phyloP scores from a whole-genome alignment of 805 yeast species.

The Monosporozyma solicola region DNA sequence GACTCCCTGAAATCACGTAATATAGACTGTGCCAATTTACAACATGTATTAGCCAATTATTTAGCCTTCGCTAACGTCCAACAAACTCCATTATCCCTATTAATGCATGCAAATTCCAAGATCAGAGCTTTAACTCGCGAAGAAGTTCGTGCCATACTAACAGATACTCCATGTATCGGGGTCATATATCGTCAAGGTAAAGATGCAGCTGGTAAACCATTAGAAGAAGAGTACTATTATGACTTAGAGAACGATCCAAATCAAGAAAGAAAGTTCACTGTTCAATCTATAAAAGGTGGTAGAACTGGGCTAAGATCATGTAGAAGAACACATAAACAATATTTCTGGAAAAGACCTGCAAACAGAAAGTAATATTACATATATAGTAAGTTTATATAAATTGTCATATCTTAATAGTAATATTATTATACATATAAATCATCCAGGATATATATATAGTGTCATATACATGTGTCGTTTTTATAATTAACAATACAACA shows the following conservation, averaged over 20 bases:
- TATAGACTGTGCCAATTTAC: constrained; percentile 41
- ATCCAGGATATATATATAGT: neutral
- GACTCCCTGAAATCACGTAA: constrained; percentile 18
- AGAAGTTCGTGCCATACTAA: constrained; percentile 40
- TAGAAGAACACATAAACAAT: constrained; percentile 85
- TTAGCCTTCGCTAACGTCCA: constrained; percentile 84
- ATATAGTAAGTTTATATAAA: too few relatives aligned
- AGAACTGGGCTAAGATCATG: constrained; percentile 76
- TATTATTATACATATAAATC: neutral
- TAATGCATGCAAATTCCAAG: constrained; percentile 51
- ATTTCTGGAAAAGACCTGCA: constrained; percentile 41
- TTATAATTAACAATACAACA: neutral
- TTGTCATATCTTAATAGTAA: neutral
- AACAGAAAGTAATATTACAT: constrained; percentile 5
- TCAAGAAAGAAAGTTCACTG: constrained; percentile 56
- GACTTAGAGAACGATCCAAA: constrained; percentile 77
- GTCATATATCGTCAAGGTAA: constrained; percentile 81
- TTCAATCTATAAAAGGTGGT: constrained; percentile 68
- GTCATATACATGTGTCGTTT: neutral
- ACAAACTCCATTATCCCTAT: constrained; percentile 73
- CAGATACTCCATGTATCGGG: constrained; percentile 46
- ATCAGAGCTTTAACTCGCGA: constrained; percentile 39
- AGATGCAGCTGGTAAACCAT: constrained; percentile 92
- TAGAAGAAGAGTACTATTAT: constrained; percentile 92
- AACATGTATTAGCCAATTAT: constrained; percentile 68